Evolutionary conservation across 2,329 filamentous ascomycete genomes (phyloP), one percentile per base, ranked within the genome.

Genomic region (Pyrenophora seminiperda): DNA sequence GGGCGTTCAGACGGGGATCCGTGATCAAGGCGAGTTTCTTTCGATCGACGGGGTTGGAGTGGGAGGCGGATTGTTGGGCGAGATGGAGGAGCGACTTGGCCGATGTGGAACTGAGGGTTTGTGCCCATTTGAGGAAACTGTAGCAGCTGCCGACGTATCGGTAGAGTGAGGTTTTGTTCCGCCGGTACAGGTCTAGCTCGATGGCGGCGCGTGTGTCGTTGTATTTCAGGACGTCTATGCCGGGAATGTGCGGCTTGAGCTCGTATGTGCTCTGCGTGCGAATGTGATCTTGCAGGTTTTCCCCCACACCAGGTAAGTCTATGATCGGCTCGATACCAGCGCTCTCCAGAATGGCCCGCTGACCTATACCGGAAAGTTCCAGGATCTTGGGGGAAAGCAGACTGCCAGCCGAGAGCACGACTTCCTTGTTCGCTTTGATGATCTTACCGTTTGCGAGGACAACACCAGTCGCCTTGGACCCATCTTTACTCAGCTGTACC

Each of bases 81-180:
- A 58, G 54, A 6, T 53, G 24, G 22, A 55, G 17, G 7, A 59
- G 45, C 11, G 37, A n/a, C 40, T 14, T 47, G 44, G 18, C 47
- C 42, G 13, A 71, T 66, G 24, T n/a, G n/a, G n/a, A n/a, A n/a
- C 61, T 62, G n/a, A 70, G 59, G 15, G 71, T 61, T 47, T 75
- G 67, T 1, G 64, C 53, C 76, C 76, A 80, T 32, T 72, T 76
- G 29, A 75, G 54, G 54, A 77, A 78, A 4, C 71, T 59, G 44
- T 76, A 77, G 7, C 63, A 71, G 32, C 62, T 71, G 11, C 63
- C 66, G 3, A 70, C 70, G 53, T 75, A 71, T 45, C 77, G 73
- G 57, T 75, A 76, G 2, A 71, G 63, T 3, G 71, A 72, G 0
- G 56, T 42, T 32, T 72, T 32, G 10, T 65, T 64, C 2, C 59